Conservation (phyloP, 2,329 filamentous ascomycete genomes). For the Colletotrichum orbiculare region DNA sequence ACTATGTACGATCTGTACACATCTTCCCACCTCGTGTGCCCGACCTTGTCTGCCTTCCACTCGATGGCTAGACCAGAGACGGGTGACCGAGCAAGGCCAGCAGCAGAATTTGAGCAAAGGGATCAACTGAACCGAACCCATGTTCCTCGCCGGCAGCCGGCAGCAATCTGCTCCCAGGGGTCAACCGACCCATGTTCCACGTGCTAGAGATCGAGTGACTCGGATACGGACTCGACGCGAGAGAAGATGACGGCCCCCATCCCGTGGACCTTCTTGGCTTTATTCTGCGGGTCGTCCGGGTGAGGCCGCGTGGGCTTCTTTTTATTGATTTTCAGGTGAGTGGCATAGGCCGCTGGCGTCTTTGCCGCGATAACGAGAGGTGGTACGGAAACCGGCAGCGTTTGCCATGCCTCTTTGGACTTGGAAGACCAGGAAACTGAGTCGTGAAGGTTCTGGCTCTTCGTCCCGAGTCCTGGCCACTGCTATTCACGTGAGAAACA, state of each 20-base stretch:
- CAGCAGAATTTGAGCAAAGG: constrained; percentile 17
- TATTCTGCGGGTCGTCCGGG: constrained; percentile 22
- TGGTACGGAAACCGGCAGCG: background rate
- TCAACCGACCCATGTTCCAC: no score
- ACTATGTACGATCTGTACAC: constrained; percentile 33
- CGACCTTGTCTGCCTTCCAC: background rate
- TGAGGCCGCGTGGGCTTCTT: background rate
- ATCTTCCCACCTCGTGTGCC: background rate
- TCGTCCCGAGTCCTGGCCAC: no score
- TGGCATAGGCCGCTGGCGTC: no score
- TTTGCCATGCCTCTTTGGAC: background rate
- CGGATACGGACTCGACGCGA: no score
- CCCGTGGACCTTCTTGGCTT: constrained; percentile 9
- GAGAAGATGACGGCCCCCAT: background rate
- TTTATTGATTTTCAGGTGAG: constrained; percentile 1
- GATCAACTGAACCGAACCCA: no score
- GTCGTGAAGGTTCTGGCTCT: constrained; percentile 5
- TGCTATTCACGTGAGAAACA: constrained; percentile 1
- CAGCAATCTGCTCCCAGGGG: no score
- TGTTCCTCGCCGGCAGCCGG: no score
- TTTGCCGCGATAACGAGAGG: background rate
- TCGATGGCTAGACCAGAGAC: background rate
- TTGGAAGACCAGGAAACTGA: background rate
- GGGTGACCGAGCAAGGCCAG: constrained; percentile 14
- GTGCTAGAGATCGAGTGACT: no score